These are phyloP conservation scores for Globisporangium canariense DNA, from an alignment of 352 stramenopile species.

Conservation along the genomic window DNA sequence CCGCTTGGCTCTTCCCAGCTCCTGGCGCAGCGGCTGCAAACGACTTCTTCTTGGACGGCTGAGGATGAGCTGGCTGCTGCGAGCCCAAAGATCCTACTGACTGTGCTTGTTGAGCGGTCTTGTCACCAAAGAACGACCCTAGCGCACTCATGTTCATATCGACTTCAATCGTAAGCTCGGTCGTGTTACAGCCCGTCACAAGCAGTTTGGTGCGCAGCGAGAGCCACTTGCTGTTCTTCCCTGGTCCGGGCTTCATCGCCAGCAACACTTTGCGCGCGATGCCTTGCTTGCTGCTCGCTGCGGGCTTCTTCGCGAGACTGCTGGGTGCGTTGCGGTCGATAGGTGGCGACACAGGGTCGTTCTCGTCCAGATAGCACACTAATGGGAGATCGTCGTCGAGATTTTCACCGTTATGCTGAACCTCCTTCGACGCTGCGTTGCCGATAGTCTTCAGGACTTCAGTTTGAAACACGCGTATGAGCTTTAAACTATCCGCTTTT, in stretches of 20 bases:
- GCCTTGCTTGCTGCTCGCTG: neutral
- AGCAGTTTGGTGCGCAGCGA: constrained; percentile 13
- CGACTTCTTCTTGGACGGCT: constrained; percentile 11
- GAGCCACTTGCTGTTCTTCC: constrained; percentile 18
- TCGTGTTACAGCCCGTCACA: neutral
- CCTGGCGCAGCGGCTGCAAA: neutral
- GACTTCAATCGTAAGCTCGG: constrained; percentile 1
- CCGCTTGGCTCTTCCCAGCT: neutral
- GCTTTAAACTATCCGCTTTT: neutral
- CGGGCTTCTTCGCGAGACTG: constrained; percentile 15
- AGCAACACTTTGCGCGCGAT: constrained; percentile 19
- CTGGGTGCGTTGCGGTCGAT: constrained; percentile 22
- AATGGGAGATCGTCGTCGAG: constrained; percentile 3
- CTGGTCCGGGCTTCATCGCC: constrained; percentile 6
- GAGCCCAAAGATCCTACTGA: neutral
- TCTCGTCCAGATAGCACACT: constrained; percentile 18
- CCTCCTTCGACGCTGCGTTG: neutral
- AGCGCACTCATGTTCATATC: constrained; percentile 2
- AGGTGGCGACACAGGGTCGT: neutral
- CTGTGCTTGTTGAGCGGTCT: neutral
- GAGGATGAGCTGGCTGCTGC: neutral
- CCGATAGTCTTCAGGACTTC: neutral
- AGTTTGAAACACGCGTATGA: constrained; percentile 5
- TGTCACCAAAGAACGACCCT: neutral
- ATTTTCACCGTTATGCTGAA: neutral